Percentiles rank a stretch among this genome's conserved stretches.
Conservation (phyloP, 1,139 yeast genomes). For the Sugiyamaella paludigena region DNA sequence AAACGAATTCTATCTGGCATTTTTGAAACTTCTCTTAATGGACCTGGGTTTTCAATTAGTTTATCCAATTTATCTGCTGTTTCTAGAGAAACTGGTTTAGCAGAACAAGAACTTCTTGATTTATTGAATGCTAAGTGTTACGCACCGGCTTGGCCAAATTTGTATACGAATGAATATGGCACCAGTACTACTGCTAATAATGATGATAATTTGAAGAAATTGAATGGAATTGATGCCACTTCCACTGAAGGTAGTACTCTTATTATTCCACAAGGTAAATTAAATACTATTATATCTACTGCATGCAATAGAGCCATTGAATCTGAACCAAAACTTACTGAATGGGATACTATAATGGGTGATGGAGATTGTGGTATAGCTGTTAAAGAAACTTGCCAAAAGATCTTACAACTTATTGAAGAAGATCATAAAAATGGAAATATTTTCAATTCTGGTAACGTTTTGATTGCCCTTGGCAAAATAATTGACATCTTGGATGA, state of each 20-base stretch:
- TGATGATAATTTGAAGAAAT: neutral
- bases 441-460: constrained; percentile 3
- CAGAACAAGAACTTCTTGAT: constrained; percentile 10
- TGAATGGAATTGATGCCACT: neutral
- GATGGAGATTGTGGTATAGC: constrained; percentile 47
- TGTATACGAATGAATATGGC: constrained; percentile 5
- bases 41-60: constrained; percentile 50
- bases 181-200: neutral
- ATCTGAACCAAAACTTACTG: constrained; percentile 47
- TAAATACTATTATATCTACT: constrained; percentile 5
- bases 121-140: constrained; percentile 14
- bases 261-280: neutral
- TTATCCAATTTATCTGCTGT: constrained; percentile 38
- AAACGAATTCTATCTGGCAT: constrained; percentile 45
- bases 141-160: constrained; percentile 20
- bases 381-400: constrained; percentile 15
- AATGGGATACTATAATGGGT: constrained; percentile 51
- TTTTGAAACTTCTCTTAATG: constrained; percentile 50
- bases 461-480: constrained; percentile 7
- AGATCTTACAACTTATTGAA: constrained; percentile 1
- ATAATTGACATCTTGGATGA: constrained; percentile 37
- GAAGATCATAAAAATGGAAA: neutral
- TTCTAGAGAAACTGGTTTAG: neutral
- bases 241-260: constrained; percentile 1
- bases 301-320: constrained; percentile 29